phyloP scores from a whole-genome alignment of 1,284 basidiomycete species.

The Cerrena zonata region DNA sequence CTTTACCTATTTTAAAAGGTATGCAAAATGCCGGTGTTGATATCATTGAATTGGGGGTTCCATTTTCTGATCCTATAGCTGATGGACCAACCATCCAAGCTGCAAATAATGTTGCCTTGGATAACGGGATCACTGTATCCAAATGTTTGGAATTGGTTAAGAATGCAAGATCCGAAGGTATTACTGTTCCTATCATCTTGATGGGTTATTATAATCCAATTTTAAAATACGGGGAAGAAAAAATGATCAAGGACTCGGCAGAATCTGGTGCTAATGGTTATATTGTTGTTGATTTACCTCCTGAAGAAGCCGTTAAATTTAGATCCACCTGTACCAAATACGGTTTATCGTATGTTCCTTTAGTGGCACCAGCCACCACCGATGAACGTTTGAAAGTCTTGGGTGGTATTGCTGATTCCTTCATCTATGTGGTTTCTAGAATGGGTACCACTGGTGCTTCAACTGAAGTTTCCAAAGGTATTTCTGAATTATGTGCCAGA shows the following conservation, averaged over 20 bases:
- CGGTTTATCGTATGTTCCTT: constrained; percentile 92
- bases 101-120: constrained; percentile 85
- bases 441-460: constrained; percentile 98
- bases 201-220: constrained; percentile 99
- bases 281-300: constrained; percentile 95
- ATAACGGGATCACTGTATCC: constrained; percentile 72
- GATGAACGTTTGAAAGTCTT: constrained; percentile 86
- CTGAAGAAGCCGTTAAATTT: constrained; percentile 91
- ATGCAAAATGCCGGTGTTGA: constrained; percentile 92
- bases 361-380: constrained; percentile 92
- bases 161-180: constrained; percentile 78
- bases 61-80: constrained; percentile 94
- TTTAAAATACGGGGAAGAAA: constrained; percentile 91
- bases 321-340: constrained; percentile 72
- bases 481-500: constrained; percentile 74
- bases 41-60: constrained; percentile 93
- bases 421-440: constrained; percentile 97
- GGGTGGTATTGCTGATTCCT: constrained; percentile 88
- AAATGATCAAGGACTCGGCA: constrained; percentile 82
- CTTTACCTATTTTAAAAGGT: constrained; percentile 82
- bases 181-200: constrained; percentile 82
- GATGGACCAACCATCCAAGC: constrained; percentile 91
- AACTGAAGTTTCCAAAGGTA: constrained; percentile 65
- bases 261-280: constrained; percentile 94
- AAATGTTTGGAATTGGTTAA: constrained; percentile 72